Evolutionary conservation across 1,139 yeast species (phyloP).

Genomic region (Geotrichum citri-aurantii): DNA sequence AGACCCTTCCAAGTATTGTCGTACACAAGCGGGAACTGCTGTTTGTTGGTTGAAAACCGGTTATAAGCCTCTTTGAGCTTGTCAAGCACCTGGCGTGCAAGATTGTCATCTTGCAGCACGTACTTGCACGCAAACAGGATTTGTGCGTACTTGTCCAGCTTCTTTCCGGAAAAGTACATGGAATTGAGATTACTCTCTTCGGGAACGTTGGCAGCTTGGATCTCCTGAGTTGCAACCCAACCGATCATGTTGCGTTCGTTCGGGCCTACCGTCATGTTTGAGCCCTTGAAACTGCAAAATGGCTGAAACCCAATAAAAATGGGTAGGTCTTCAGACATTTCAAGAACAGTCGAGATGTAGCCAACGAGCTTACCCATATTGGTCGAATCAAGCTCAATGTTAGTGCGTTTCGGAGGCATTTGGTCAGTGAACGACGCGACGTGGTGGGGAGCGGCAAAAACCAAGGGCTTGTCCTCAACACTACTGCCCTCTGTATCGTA

Average conservation of each 20-base stretch:
- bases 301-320: constrained; percentile 38
- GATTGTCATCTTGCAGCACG: constrained; percentile 21
- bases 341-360: constrained; percentile 45
- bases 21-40: constrained; percentile 57
- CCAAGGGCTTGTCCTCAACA: constrained; percentile 47
- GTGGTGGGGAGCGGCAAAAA: constrained; percentile 74
- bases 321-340: constrained; percentile 57
- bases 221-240: constrained; percentile 9
- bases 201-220: constrained; percentile 45
- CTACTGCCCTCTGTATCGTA: constrained; percentile 53
- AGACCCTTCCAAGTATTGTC: constrained; percentile 65
- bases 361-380: constrained; percentile 64
- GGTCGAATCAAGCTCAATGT: constrained; percentile 50
- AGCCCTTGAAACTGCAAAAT: constrained; percentile 37
- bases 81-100: constrained; percentile 39
- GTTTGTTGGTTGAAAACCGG: constrained; percentile 46
- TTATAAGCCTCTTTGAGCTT: constrained; percentile 52
- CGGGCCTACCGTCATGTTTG: neutral
- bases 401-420: constrained; percentile 35
- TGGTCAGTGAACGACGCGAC: constrained; percentile 44
- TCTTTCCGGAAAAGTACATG: constrained; percentile 66
- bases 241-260: constrained; percentile 4
- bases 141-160: constrained; percentile 67
- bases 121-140: constrained; percentile 55
- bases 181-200: constrained; percentile 46